A percentile compares a stretch with the other conserved stretches of the same genome.
phyloP scores from a whole-genome alignment of 495 filamentous ascomycete species.

The Margaritispora aquatica region DNA sequence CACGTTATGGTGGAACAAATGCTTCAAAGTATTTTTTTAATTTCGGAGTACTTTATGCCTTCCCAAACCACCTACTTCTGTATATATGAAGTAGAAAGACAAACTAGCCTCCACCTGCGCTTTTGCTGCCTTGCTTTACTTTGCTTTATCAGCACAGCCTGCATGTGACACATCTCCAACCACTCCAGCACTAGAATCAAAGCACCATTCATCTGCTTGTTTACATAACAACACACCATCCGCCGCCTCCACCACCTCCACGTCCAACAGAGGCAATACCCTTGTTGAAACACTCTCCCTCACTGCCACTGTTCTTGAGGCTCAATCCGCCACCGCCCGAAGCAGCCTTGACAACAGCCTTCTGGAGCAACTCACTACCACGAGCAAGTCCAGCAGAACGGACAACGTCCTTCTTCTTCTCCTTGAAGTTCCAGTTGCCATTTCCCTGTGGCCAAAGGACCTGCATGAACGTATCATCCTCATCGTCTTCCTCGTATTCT shows the following conservation, averaged over 20 bases:
- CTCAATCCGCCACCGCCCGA: background rate
- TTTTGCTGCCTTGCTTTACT: background rate
- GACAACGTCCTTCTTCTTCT: too few species aligned
- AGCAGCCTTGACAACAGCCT: background rate
- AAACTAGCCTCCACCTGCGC: background rate
- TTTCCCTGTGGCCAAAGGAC: background rate
- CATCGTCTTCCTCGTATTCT: background rate
- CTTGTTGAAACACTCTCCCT: background rate
- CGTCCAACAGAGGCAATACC: background rate
- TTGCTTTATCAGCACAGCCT: background rate
- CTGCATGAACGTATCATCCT: background rate
- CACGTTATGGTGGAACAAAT: too few species aligned
- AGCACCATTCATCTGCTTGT: background rate
- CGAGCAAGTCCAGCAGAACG: too few species aligned
- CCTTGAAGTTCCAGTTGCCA: background rate
- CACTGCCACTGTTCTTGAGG: background rate
- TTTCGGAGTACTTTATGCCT: too few species aligned
- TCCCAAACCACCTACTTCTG: too few species aligned
- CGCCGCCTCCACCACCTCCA: background rate
- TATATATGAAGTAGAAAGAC: too few species aligned
- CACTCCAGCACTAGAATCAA: background rate
- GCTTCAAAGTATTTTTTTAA: too few species aligned
- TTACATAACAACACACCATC: constrained; percentile 10
- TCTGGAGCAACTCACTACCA: background rate
- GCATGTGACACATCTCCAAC: background rate